Percentiles rank a stretch among this genome's conserved stretches.
phyloP scores from a whole-genome alignment of 2,329 filamentous ascomycete genomes.

The Fusarium sarcochroum region DNA sequence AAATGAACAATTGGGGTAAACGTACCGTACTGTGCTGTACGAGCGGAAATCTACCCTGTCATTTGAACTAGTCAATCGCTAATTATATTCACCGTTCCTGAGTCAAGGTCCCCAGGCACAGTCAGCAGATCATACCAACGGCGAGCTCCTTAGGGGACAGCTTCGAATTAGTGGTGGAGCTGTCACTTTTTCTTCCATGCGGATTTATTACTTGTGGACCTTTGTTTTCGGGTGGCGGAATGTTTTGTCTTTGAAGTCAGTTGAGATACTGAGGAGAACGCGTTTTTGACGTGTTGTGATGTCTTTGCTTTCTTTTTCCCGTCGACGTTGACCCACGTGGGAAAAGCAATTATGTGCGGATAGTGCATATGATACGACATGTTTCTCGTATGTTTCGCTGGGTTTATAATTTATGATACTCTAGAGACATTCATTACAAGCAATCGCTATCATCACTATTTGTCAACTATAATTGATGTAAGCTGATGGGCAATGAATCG shows the following conservation, averaged over 20 bases:
- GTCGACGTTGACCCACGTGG: conserved; percentile 19
- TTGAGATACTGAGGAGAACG: too few relatives aligned
- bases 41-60: conserved; percentile 13
- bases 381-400: conserved; percentile 14
- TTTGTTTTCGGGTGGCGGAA: neutral
- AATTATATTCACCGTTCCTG: conserved; percentile 25
- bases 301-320: conserved; percentile 5
- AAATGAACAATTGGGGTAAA: conserved; percentile 7
- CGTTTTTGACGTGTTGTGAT: conserved; percentile 19
- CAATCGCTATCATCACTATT: too few relatives aligned
- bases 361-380: conserved; percentile 5
- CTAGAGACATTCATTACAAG: neutral
- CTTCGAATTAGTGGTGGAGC: conserved; percentile 23
- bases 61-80: conserved; percentile 16
- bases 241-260: conserved; percentile 7
- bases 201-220: conserved; percentile 26
- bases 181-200: neutral
- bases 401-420: neutral
- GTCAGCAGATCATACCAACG: conserved; percentile 8
- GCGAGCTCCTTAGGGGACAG: conserved; percentile 5
- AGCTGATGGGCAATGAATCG: neutral
- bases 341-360: conserved; percentile 15
- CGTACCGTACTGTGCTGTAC: neutral
- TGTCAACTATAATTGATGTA: too few relatives aligned
- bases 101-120: conserved; percentile 12